Base-by-base conservation (phyloP, 495 filamentous ascomycete genomes). In the Podospora pseudopauciseta region DNA sequence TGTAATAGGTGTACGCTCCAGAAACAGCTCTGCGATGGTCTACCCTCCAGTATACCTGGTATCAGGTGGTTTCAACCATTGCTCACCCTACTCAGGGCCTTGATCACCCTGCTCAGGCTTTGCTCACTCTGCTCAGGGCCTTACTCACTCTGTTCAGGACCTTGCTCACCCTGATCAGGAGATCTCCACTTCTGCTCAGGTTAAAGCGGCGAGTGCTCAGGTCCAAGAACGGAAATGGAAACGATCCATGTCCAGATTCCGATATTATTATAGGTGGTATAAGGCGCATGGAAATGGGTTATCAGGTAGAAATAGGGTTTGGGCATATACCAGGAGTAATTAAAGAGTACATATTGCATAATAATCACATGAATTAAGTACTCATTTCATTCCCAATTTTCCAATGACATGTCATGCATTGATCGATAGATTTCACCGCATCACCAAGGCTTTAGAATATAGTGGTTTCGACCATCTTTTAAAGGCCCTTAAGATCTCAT, bases 151-250 rank as follows among this genome's bases (percentile, higher is more conserved):
- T 58, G 13, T 2, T 58, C 13, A 58, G 13, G 55, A 18, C 55
- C 13, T 54, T 54, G 49, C 18, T 54, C 49, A 9, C 49, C 49
- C 49, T 54, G 49, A 9, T 54, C 49, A 54, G 49, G 49, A 54
- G 49, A 54, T 58, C 55, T 58, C 55, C 13, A 58, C 55, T 58
- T 58, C 55, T 20, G 55, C 55, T 58, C 13, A 58, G 18, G 55
- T 58, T 58, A 58, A 58, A 58, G 55, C 55, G 55, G 55, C 13
- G 13, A 58, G n/a, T 58, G 55, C 18, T 58, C 13, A 58, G 55
- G 55, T 58, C 18, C 13, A 19, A 58, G 23, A 58, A 58, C 55
- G 55, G 55, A 58, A 26, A 58, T 58, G 55, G 55, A 58, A 58
- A 58, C 23, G 0, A 18, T 26, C 13, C 4, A 58, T 58, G 55